Evolutionary conservation across 768 basidiomycete species (phyloP), one percentile per base, ranked within the genome.

Genomic region (Rhodosporidiobolus sp.): DNA sequence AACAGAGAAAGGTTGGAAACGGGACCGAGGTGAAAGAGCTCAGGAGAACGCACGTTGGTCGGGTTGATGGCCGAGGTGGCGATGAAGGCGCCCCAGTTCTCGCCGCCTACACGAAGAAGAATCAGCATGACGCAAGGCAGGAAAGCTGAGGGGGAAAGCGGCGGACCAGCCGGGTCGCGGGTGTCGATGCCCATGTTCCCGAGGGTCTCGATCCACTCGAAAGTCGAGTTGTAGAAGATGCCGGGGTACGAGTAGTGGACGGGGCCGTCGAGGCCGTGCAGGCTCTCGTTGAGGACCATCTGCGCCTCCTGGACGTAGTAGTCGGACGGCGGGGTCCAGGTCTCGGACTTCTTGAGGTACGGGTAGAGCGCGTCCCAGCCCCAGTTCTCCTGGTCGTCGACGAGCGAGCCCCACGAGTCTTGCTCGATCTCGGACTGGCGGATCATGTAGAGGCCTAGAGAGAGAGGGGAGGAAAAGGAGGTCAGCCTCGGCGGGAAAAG

Each of bases 41-140:
- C 2, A 43, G 28, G 6, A n/a, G 48, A 6, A 46, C 55, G 52
- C 54, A 62, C 65, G 49, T 59, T 63, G 12, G 71, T 35, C 16
- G 79, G 73, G 76, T 83, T 81, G 72, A 84, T 79, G 0, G 81
- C 80, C 4, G 79, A 80, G 3, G 83, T 80, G 1, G 81, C 79
- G 73, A 84, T 74, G 63, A 77, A 76, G 0, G 76, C 66, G 45
- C 77, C 78, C 49, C 54, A 71, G 34, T 62, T 69, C 34, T 71
- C 66, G 32, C 78, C 78, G 35, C 65, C 65, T 38, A 35, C 11
- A 43, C 34, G 35, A 22, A 8, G 35, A n/a, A 9, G 9, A 26
- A 35, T 20, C 24, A 24, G 38, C 4, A 9, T 20, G 24, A 11
- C 12, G 43, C 30, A 4, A 38, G 35, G n/a, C 10, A 20, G 38